Evolutionary conservation across 2,329 filamentous ascomycete species (phyloP).

Genomic region (Venturia oleaginea): DNA sequence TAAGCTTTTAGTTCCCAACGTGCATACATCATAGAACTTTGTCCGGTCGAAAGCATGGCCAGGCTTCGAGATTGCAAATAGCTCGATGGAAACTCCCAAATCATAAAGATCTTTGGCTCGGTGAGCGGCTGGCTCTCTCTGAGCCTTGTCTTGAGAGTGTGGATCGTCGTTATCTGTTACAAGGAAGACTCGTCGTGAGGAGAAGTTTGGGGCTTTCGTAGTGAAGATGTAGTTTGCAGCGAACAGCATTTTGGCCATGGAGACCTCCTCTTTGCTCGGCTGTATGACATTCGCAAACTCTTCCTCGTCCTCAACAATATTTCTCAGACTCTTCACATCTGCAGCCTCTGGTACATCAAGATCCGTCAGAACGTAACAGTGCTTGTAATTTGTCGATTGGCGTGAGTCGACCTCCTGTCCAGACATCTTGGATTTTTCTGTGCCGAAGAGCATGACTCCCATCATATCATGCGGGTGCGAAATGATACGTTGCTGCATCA

Average conservation of each 20-base stretch:
- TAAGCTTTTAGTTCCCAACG: not conserved
- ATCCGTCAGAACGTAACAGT: slow-evolving; percentile 87
- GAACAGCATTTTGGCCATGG: slow-evolving; percentile 85
- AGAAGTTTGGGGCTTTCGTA: slow-evolving; percentile 88
- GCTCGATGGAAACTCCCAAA: slow-evolving; percentile 78
- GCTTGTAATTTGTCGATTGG: slow-evolving; percentile 61
- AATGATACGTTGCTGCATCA: slow-evolving; percentile 98
- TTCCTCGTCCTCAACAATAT: slow-evolving; percentile 69
- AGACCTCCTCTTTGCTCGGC: slow-evolving; percentile 58
- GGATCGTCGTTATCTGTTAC: slow-evolving; percentile 92
- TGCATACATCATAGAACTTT: slow-evolving; percentile 80
- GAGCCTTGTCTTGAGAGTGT: slow-evolving; percentile 60
- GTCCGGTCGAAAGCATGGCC: slow-evolving; percentile 67
- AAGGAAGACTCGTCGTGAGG: slow-evolving; percentile 85
- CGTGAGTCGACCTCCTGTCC: slow-evolving; percentile 51
- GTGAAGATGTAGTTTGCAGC: slow-evolving; percentile 96
- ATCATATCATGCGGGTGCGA: slow-evolving; percentile 96
- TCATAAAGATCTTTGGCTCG: slow-evolving; percentile 94
- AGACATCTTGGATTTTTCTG: slow-evolving; percentile 71
- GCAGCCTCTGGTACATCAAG: slow-evolving; percentile 78
- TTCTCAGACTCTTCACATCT: slow-evolving; percentile 73
- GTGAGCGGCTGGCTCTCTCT: slow-evolving; percentile 68
- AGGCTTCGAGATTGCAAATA: slow-evolving; percentile 75
- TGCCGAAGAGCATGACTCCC: slow-evolving; percentile 86
- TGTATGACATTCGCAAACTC: slow-evolving; percentile 59